Conservation (phyloP, 495 filamentous ascomycete genomes). For the Podospora fimiseda region DNA sequence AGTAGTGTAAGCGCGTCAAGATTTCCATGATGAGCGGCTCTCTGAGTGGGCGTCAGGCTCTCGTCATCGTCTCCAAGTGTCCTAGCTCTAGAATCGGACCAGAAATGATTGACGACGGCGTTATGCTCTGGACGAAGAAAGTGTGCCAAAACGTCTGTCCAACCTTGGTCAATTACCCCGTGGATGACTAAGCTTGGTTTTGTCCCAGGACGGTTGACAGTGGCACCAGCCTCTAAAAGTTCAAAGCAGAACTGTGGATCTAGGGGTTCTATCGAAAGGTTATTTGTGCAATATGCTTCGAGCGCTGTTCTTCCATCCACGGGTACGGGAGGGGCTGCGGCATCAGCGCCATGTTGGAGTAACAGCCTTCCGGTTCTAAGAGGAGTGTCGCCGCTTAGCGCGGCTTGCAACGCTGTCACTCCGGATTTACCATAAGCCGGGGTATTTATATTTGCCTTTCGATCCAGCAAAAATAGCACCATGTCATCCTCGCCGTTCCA, state of each 20-base stretch:
- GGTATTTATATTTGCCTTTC: not conserved
- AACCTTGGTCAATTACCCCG: not conserved
- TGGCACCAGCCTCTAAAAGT: not conserved
- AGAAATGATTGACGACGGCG: not conserved
- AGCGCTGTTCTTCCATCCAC: not conserved
- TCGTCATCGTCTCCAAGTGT: not conserved
- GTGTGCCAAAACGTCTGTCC: not conserved
- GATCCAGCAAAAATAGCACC: not conserved
- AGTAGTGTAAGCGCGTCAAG: slow-evolving; percentile 7
- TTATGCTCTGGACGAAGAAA: not conserved
- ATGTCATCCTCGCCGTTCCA: not conserved
- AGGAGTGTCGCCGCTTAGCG: not conserved
- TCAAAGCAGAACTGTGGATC: not conserved
- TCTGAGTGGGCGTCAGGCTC: not conserved
- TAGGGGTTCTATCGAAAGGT: not conserved
- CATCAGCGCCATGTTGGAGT: not conserved
- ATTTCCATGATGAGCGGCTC: not conserved
- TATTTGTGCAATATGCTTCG: not conserved
- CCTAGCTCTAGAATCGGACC: no score
- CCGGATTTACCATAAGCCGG: not conserved
- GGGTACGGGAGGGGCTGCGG: no score
- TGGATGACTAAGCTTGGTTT: not conserved
- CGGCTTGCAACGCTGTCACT: not conserved
- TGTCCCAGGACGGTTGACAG: not conserved
- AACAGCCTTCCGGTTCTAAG: not conserved